Percentiles rank a stretch among this genome's conserved stretches.
These are phyloP conservation scores for Xylariaceae sp. DNA, from an alignment of 2,329 filamentous ascomycete genomes.

Conservation along the genomic window DNA sequence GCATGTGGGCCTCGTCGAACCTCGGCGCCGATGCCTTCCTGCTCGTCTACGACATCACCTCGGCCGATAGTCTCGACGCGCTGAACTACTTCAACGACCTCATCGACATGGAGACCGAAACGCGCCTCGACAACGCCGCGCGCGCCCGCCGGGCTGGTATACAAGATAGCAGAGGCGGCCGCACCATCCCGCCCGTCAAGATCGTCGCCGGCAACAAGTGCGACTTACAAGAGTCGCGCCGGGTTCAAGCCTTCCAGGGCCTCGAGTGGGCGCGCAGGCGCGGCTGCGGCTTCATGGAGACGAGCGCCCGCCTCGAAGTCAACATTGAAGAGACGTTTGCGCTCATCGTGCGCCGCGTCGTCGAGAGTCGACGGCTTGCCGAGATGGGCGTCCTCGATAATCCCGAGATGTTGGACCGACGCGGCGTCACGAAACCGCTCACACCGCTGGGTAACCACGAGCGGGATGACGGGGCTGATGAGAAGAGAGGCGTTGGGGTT, in stretches of 20 bases:
- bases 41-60: constrained; percentile 87
- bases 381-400: constrained; percentile 55
- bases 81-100: constrained; percentile 82
- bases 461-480: constrained; percentile 41
- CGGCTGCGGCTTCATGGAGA: constrained; percentile 89
- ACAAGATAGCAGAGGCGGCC: constrained; percentile 47
- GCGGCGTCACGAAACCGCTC: constrained; percentile 64
- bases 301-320: constrained; percentile 80
- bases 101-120: constrained; percentile 83
- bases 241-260: constrained; percentile 73
- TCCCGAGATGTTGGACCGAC: constrained; percentile 53
- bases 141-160: constrained; percentile 54
- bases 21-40: constrained; percentile 82
- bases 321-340: constrained; percentile 92
- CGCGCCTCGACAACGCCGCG: constrained; percentile 66
- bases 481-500: constrained; percentile 47
- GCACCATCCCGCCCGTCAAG: constrained; percentile 75
- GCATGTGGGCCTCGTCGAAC: constrained; percentile 83
- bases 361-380: constrained; percentile 61
- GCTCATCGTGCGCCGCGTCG: constrained; percentile 67
- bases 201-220: constrained; percentile 89
- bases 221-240: constrained; percentile 73
- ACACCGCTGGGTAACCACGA: constrained; percentile 56
- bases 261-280: constrained; percentile 77
- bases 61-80: constrained; percentile 69